Conservation (phyloP, 2,329 filamentous ascomycete genomes). For the Rutstroemia sydowiana region DNA sequence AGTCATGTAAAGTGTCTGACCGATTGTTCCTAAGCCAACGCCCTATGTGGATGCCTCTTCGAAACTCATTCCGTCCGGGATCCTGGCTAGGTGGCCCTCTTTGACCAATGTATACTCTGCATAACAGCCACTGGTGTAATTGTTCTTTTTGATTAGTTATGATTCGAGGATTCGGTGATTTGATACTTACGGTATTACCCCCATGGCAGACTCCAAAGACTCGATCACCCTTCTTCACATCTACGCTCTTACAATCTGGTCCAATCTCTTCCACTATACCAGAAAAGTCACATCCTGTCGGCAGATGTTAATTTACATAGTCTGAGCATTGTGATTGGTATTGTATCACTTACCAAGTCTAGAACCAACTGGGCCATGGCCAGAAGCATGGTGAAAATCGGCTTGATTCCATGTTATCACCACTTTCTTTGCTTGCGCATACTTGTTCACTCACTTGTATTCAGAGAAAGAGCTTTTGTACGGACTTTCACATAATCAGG, state of each 20-base stretch:
- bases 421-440: no score
- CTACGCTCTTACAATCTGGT: neutral
- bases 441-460: neutral
- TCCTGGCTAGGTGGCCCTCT: slow-evolving; percentile 34
- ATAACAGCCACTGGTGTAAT: slow-evolving; percentile 18
- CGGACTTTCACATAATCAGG: neutral
- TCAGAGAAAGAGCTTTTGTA: neutral
- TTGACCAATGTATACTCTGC: slow-evolving; percentile 26
- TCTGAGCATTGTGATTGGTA: neutral
- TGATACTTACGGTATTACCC: neutral
- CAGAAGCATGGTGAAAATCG: neutral
- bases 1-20: slow-evolving; percentile 10
- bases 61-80: slow-evolving; percentile 37
- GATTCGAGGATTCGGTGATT: neutral
- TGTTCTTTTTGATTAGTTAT: neutral
- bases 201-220: neutral
- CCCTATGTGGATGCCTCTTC: slow-evolving; percentile 35
- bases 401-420: neutral
- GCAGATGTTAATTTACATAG: no score
- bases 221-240: neutral
- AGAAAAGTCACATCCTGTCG: slow-evolving; percentile 2
- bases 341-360: neutral
- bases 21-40: slow-evolving; percentile 14
- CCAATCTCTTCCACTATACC: slow-evolving; percentile 14
- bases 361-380: neutral